Percentiles rank a stretch among this genome's conserved stretches.
Evolutionary conservation across 257 asterid species (phyloP).

Genomic region (Solanum pennellii): DNA sequence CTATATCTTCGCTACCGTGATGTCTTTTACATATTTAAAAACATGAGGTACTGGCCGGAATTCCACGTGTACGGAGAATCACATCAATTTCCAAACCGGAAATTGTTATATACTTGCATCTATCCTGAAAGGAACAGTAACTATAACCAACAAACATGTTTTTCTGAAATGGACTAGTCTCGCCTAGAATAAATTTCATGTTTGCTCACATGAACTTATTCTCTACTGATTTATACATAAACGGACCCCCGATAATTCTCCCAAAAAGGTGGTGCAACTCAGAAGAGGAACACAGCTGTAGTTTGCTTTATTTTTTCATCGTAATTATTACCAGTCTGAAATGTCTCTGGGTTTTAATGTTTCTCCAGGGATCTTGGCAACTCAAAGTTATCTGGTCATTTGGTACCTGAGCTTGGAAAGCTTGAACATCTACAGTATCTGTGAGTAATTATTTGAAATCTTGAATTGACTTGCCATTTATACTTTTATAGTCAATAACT

Average conservation of each 20-base stretch:
- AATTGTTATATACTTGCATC: background rate
- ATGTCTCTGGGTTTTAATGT: background rate
- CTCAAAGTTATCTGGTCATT: constrained; percentile 61
- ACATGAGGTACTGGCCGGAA: background rate
- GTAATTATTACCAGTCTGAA: background rate
- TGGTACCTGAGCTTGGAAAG: constrained; percentile 63
- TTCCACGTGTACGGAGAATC: background rate
- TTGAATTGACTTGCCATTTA: background rate
- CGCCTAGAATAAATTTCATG: background rate
- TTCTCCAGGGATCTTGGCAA: constrained; percentile 67
- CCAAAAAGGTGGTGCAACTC: background rate
- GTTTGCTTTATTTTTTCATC: background rate
- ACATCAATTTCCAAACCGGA: background rate
- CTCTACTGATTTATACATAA: background rate
- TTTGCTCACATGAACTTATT: background rate
- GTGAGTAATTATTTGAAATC: constrained; percentile 28
- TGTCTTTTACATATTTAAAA: background rate
- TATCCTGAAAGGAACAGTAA: background rate
- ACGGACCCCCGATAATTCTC: background rate
- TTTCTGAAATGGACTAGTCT: background rate
- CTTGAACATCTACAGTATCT: constrained; percentile 65
- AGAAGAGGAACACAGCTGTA: background rate
- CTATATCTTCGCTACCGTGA: background rate
- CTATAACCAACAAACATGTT: background rate
- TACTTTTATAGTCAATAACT: background rate